Conservation (phyloP, 139 green algal genomes). For the Coelastrella sp. region DNA sequence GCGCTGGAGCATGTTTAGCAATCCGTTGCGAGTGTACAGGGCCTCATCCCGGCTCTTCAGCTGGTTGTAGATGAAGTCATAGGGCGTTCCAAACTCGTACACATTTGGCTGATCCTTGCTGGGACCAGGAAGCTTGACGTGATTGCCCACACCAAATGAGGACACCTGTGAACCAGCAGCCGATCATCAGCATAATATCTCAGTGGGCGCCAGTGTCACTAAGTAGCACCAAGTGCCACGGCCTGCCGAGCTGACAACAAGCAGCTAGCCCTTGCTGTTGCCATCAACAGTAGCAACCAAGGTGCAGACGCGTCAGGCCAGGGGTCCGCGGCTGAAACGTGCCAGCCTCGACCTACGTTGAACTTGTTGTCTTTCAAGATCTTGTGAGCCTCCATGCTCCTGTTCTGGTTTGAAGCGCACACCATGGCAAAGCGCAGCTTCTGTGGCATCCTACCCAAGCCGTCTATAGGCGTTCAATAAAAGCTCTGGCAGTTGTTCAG, state of each 20-base stretch:
- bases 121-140: constrained; percentile 89
- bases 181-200: too few relatives aligned
- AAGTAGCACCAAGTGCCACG: too few relatives aligned
- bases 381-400: constrained; percentile 91
- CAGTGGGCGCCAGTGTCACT: too few relatives aligned
- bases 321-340: neutral
- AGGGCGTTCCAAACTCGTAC: constrained; percentile 92
- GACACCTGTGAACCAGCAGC: constrained; percentile 47
- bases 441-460: neutral
- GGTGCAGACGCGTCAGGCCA: neutral
- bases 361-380: constrained; percentile 78
- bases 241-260: too few relatives aligned
- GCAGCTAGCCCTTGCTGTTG: too few relatives aligned
- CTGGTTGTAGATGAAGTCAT: constrained; percentile 81
- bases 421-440: constrained; percentile 87
- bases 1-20: constrained; percentile 87
- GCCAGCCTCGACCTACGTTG: constrained; percentile 58
- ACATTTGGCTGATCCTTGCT: constrained; percentile 84
- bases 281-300: neutral
- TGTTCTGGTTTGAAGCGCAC: constrained; percentile 93
- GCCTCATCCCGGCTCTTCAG: constrained; percentile 71
- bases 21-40: constrained; percentile 85
- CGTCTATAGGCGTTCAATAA: too few relatives aligned
- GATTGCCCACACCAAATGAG: constrained; percentile 85
- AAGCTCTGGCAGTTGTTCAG: too few relatives aligned